These are phyloP conservation scores for Nakataea oryzae DNA, from an alignment of 2,329 filamentous ascomycete genomes.

Conservation along the genomic window DNA sequence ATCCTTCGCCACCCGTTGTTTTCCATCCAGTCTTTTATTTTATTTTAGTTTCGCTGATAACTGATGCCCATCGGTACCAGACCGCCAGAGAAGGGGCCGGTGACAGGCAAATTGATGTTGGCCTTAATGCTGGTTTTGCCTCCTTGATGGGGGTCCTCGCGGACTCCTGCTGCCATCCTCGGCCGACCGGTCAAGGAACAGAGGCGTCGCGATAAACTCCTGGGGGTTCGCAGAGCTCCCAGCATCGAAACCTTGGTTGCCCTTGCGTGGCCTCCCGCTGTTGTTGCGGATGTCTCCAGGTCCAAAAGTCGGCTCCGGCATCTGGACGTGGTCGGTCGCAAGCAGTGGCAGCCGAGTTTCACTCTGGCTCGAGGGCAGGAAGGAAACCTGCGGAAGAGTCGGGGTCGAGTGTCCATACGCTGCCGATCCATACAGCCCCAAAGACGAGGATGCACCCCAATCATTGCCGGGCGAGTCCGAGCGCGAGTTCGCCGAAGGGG, in stretches of 20 bases:
- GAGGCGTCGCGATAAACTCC: conserved; percentile 3
- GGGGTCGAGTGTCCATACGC: not conserved
- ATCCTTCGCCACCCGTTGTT: not conserved
- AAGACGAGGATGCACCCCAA: not conserved
- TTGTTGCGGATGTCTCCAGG: conserved; percentile 19
- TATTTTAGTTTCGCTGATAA: not conserved
- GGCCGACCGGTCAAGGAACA: not conserved
- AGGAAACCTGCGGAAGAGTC: not conserved
- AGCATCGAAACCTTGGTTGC: conserved; percentile 26
- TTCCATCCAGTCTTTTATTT: not conserved
- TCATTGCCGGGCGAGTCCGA: not conserved
- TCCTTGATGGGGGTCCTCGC: too few species aligned
- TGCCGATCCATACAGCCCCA: not conserved
- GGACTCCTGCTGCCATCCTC: not conserved
- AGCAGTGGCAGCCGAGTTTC: conserved; percentile 2
- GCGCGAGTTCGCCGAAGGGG: not conserved
- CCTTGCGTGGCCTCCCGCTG: conserved; percentile 22
- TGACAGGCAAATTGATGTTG: too few species aligned
- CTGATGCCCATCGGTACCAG: not conserved
- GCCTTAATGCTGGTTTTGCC: not conserved
- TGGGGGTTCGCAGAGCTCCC: conserved; percentile 20
- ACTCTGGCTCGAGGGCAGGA: not conserved
- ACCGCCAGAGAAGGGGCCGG: too few species aligned
- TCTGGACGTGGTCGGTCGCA: conserved; percentile 6
- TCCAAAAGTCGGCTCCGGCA: conserved; percentile 20